These are phyloP conservation scores for Lathyrus aphaca DNA, from an alignment of 306 rosid species.

Conservation along the genomic window DNA sequence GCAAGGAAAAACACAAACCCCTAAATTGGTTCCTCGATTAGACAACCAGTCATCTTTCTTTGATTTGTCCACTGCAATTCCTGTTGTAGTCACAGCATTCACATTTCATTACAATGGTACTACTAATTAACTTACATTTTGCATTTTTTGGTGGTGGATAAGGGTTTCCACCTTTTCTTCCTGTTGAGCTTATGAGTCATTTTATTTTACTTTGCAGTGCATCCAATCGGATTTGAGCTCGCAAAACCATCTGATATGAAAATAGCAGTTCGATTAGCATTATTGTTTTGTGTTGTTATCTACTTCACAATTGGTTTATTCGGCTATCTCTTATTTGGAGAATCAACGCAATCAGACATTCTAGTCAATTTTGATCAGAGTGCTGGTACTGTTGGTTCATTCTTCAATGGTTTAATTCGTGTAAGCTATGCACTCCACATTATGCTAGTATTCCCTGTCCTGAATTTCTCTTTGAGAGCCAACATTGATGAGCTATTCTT, in stretches of 20 bases:
- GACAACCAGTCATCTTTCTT: slow-evolving; percentile 75
- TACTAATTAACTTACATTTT: slow-evolving; percentile 27
- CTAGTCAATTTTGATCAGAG: slow-evolving; percentile 80
- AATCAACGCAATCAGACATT: slow-evolving; percentile 73
- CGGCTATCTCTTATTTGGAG: slow-evolving; percentile 91
- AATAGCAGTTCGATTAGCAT: slow-evolving; percentile 68
- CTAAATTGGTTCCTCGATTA: slow-evolving; percentile 69
- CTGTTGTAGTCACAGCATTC: slow-evolving; percentile 94
- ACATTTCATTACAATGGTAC: slow-evolving; percentile 90
- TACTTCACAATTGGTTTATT: slow-evolving; percentile 75
- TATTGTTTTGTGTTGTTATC: slow-evolving; percentile 66
- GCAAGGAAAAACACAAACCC: slow-evolving; percentile 70
- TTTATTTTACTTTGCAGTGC: slow-evolving; percentile 59
- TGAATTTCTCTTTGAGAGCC: slow-evolving; percentile 83
- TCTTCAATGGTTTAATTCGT: slow-evolving; percentile 69
- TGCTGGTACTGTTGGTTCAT: slow-evolving; percentile 56
- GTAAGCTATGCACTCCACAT: slow-evolving; percentile 89
- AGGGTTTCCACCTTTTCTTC: background rate
- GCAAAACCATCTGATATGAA: slow-evolving; percentile 73
- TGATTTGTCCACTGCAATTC: slow-evolving; percentile 91
- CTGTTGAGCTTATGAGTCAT: slow-evolving; percentile 13
- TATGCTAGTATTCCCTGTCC: slow-evolving; percentile 82
- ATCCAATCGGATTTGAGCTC: slow-evolving; percentile 90
- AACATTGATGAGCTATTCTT: slow-evolving; percentile 82
- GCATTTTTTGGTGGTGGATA: background rate